Percentiles rank a stretch among this genome's conserved stretches.
Evolutionary conservation across 1,284 basidiomycete genomes (phyloP).

Genomic region (Apiotrichum montevideense): DNA sequence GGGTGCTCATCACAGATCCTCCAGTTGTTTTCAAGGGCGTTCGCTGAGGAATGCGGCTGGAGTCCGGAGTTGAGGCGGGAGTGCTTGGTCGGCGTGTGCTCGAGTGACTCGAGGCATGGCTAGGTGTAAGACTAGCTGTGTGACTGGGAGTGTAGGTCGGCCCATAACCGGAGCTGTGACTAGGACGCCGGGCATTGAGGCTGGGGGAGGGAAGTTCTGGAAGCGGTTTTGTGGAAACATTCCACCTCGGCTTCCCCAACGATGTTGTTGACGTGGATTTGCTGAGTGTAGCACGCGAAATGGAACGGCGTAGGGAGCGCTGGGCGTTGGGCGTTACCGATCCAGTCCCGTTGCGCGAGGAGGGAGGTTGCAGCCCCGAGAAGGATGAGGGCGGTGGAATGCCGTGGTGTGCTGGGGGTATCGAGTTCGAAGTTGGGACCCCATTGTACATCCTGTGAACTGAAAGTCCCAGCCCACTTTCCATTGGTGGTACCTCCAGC

Average conservation of each 20-base stretch:
- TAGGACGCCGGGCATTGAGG: neutral
- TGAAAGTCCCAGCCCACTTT: too few relatives aligned
- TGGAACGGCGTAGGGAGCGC: neutral
- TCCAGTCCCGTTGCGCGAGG: neutral
- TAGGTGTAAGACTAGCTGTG: neutral
- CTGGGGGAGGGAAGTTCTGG: neutral
- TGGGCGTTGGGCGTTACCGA: slow-evolving; percentile 7
- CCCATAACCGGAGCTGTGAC: too few relatives aligned
- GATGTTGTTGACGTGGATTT: neutral
- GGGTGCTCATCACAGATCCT: neutral
- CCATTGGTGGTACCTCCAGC: neutral
- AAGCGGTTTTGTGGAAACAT: slow-evolving; percentile 12
- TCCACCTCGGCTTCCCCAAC: slow-evolving; percentile 25
- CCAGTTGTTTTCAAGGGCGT: neutral
- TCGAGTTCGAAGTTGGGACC: too few relatives aligned
- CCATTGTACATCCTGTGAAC: too few relatives aligned
- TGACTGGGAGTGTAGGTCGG: neutral
- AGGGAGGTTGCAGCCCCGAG: neutral
- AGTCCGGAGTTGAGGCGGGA: neutral
- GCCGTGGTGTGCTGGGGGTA: neutral
- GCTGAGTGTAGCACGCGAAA: slow-evolving; percentile 1
- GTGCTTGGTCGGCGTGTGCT: neutral
- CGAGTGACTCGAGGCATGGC: neutral
- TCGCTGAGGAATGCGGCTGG: neutral
- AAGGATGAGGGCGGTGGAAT: neutral